Evolutionary conservation across 1,284 basidiomycete genomes (phyloP).

Genomic region (Uromyces viciae-fabae): DNA sequence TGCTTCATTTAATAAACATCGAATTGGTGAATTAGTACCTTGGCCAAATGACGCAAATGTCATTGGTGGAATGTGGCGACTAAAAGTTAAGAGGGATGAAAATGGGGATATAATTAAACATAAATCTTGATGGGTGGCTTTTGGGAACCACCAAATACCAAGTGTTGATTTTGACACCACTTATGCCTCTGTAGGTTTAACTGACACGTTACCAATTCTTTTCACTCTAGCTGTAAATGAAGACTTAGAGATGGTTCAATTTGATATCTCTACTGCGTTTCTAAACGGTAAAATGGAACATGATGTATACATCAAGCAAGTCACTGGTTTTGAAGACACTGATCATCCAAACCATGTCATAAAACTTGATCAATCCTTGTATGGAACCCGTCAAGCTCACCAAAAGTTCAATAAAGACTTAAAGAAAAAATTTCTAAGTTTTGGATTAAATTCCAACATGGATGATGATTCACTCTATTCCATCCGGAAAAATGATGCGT

Average conservation of each 20-base stretch:
- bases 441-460: not conserved
- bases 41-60: not conserved
- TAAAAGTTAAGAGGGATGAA: not conserved
- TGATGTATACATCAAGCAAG: not conserved
- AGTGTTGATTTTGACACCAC: conserved; percentile 6
- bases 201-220: not conserved
- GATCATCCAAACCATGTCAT: not conserved
- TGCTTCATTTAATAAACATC: not conserved
- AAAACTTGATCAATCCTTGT: not conserved
- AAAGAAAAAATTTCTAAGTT: not conserved
- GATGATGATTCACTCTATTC: not conserved
- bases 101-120: not conserved
- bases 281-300: not conserved
- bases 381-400: conserved; percentile 10
- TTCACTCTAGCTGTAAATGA: not conserved
- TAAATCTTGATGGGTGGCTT: not conserved
- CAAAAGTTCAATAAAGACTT: not conserved
- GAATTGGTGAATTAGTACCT: not conserved
- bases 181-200: not conserved
- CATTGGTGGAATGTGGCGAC: conserved; percentile 22
- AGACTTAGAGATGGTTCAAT: conserved; percentile 12
- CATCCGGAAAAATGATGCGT: no score
- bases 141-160: conserved; percentile 14
- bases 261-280: conserved; percentile 13
- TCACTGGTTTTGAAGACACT: not conserved